Evolutionary conservation across 768 basidiomycete genomes (phyloP), one percentile per base, ranked within the genome.

Genomic region (Suillus decipiens): DNA sequence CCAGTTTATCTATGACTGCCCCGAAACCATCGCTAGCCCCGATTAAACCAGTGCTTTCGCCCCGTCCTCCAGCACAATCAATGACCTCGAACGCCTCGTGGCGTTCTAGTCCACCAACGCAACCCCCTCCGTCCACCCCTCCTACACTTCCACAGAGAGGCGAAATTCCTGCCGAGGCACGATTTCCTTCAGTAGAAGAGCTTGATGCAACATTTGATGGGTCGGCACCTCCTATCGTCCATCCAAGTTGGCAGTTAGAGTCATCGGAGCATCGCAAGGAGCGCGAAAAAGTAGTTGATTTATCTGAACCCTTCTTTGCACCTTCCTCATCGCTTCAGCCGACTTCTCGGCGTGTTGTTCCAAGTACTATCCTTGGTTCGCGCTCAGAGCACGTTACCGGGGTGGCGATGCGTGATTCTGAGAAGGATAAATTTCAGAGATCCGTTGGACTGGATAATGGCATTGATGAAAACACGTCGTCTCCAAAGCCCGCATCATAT

Each of bases 181-280:
- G 92, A 59, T 97, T 92, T 73, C 95, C 95, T 0, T 91, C 95
- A 0, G 77, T 97, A 47, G 95, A 96, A 72, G 90, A 92, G 63
- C 78, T 96, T 7, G 89, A 93, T 73, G 83, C 86, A 28, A 77
- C 77, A 11, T 84, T 86, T 64, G 68, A 70, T 15, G 72, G 68
- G 11, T 64, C 80, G n/a, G 66, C 68, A 64, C 56, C 67, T 31
- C 42, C 59, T 45, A 28, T 54, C 33, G 14, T 15, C 15, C 68
- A 64, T 50, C 56, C 67, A 64, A 63, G 63, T 65, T 43, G 64
- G 17, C 70, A 64, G 48, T 63, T 62, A 4, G 69, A 74, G 42
- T 33, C 55, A 9, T 57, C 60, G 24, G 17, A 43, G 22, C 59
- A 31, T 36, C 50, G 10, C 33, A 54, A 39, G 19, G 61, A 63